phyloP scores from a whole-genome alignment of 768 basidiomycete species.

The Kockovaella imperatae region DNA sequence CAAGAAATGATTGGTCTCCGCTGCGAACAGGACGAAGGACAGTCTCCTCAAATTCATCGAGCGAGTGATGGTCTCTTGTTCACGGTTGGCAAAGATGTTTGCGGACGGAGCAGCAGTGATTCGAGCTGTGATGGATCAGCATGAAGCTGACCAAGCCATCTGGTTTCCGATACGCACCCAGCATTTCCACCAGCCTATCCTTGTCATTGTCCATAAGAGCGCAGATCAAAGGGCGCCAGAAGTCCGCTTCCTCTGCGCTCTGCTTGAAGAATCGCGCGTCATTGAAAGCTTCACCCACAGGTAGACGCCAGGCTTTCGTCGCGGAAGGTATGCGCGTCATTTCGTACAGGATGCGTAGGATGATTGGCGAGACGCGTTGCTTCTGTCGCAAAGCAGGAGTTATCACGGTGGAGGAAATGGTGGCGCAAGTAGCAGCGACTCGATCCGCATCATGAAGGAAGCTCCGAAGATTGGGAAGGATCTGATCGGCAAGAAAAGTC shows the following conservation, averaged over 20 bases:
- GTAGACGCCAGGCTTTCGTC: slow-evolving; percentile 74
- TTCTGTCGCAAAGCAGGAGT: slow-evolving; percentile 69
- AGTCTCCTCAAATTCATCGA: slow-evolving; percentile 80
- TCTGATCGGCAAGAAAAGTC: slow-evolving; percentile 59
- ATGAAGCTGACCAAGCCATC: neutral
- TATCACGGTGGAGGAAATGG: slow-evolving; percentile 75
- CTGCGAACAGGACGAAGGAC: slow-evolving; percentile 75
- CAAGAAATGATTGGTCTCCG: slow-evolving; percentile 84
- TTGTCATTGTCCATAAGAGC: slow-evolving; percentile 78
- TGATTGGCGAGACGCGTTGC: slow-evolving; percentile 56
- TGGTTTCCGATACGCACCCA: slow-evolving; percentile 52
- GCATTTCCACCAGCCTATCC: slow-evolving; percentile 71
- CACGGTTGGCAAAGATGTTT: slow-evolving; percentile 92
- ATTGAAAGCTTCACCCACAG: slow-evolving; percentile 70
- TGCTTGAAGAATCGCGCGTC: slow-evolving; percentile 71
- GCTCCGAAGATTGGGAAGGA: slow-evolving; percentile 66
- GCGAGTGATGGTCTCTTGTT: slow-evolving; percentile 82
- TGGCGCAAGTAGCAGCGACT: slow-evolving; percentile 66
- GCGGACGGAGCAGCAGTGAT: slow-evolving; percentile 79
- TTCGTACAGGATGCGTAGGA: slow-evolving; percentile 64
- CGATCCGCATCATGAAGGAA: slow-evolving; percentile 80
- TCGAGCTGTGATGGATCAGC: slow-evolving; percentile 22
- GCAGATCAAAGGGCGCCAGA: slow-evolving; percentile 73
- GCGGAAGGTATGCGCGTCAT: slow-evolving; percentile 70
- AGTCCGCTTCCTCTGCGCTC: slow-evolving; percentile 49